Evolutionary conservation across 1,284 basidiomycete species (phyloP).

Genomic region (Bondarzewia mesenterica): DNA sequence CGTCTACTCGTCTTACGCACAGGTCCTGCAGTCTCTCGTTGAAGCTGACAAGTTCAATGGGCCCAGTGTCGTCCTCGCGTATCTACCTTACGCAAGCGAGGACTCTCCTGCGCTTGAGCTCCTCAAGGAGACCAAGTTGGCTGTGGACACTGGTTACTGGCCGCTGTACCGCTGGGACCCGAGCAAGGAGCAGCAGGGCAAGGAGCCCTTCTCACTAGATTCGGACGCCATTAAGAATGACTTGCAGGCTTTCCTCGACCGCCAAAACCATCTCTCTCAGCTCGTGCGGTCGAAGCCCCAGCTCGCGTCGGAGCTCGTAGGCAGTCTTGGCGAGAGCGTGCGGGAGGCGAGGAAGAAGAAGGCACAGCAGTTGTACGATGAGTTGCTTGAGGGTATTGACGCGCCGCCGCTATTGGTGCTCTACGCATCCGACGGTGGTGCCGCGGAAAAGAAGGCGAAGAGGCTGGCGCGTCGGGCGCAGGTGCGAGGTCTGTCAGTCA

Average conservation of each 20-base stretch:
- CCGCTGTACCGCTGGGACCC: constrained; percentile 99
- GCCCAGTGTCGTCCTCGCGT: constrained; percentile 90
- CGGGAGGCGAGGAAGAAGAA: constrained; percentile 79
- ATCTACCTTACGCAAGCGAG: constrained; percentile 83
- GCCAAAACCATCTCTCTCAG: constrained; percentile 94
- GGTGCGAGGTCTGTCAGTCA: constrained; percentile 77
- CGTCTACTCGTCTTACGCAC: constrained; percentile 92
- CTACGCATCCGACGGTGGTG: constrained; percentile 91
- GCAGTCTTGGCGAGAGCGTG: constrained; percentile 78
- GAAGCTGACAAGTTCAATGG: constrained; percentile 91
- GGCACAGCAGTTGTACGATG: constrained; percentile 83
- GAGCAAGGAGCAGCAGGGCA: constrained; percentile 61
- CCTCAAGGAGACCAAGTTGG: constrained; percentile 94
- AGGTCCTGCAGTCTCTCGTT: constrained; percentile 86
- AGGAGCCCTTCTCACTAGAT: constrained; percentile 89
- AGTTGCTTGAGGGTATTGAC: constrained; percentile 80
- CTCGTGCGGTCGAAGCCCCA: constrained; percentile 77
- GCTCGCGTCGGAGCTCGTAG: constrained; percentile 79
- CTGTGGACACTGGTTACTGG: constrained; percentile 96
- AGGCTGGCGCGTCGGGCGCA: constrained; percentile 79
- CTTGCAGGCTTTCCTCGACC: constrained; percentile 90
- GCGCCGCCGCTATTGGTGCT: constrained; percentile 86
- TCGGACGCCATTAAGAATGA: constrained; percentile 93
- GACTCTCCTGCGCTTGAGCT: constrained; percentile 79
- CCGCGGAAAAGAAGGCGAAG: constrained; percentile 94